Base-by-base conservation (phyloP, 306 rosid genomes). In the Parietaria judaica region DNA sequence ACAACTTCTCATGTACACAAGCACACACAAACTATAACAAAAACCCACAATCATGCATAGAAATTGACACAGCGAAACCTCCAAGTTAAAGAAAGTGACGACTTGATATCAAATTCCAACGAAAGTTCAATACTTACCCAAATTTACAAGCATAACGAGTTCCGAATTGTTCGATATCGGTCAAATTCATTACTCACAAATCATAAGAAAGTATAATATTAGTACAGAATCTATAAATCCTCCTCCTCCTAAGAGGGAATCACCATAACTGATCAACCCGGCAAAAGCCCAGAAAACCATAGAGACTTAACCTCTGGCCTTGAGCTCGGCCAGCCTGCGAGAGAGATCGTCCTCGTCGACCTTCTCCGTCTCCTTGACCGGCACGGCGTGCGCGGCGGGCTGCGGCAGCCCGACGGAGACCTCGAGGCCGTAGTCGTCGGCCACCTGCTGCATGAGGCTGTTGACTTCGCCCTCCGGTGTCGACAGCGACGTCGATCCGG, bases 381-480 rank as follows among this genome's bases (percentile, higher is more conserved):
- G 96, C 69, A 90, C 96, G 6, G 96, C 95, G 17, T 90, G 96
- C 3, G 80, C 80, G 0, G 96, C 96, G 0, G 97, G 76, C 80
- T 85, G 96, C 0, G 97, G 97, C 7, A 90, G 81, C 5, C 96
- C 96, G n/a, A 90, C 96, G 0, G 96, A 85, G 37, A 90, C 97
- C 78, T 90, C 97, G 44, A 90, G 92, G 4, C 97, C 97, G 36
- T 90, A 90, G 58, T 87, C 97, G 45, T 90, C 97, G 5, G 96
- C 97, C 4, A 90, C 97, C 80, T 90, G 97, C 36, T 90, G 97
- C 97, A 90, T 90, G 60, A 90, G 73, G 61, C 85, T 90, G 63
- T 90, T 90, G 37, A 90, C 97, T 69, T 90, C 97, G 1, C 96
- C 97, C 61, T 90, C 97, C 0, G 97, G 97, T 0, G 97, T 90